Evolutionary conservation across 768 basidiomycete species (phyloP).

Genomic region (Mycena vitilis): DNA sequence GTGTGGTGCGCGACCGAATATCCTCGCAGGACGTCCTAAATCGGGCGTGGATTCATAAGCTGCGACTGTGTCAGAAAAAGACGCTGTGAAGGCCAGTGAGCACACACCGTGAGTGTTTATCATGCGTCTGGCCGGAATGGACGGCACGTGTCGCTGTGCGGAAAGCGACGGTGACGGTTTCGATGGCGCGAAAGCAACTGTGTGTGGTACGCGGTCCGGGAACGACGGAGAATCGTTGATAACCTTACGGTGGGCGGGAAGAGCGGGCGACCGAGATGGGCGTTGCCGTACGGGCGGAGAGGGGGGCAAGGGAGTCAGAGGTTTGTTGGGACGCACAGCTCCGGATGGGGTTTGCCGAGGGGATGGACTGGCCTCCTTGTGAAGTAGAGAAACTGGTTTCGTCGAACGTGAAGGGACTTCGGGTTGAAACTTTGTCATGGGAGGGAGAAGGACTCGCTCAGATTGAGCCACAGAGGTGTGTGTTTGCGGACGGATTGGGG

Average conservation of each 20-base stretch:
- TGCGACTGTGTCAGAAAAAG: neutral
- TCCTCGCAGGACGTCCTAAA: conserved; percentile 8
- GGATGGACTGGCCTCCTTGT: conserved; percentile 14
- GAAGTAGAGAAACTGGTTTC: conserved; percentile 13
- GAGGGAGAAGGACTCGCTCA: conserved; percentile 8
- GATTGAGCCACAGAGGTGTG: conserved; percentile 6
- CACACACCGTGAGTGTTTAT: conserved; percentile 13
- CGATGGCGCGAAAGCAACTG: conserved; percentile 30
- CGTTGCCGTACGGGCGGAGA: neutral
- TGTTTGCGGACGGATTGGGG: conserved; percentile 10
- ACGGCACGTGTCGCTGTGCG: conserved; percentile 2
- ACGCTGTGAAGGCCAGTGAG: neutral
- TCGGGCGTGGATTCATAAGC: conserved; percentile 23
- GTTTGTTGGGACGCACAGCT: conserved; percentile 9
- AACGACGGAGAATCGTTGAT: conserved; percentile 27
- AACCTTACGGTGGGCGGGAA: conserved; percentile 5
- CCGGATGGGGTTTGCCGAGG: conserved; percentile 14
- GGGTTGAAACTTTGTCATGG: conserved; percentile 18
- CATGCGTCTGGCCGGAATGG: conserved; percentile 1
- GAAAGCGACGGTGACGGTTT: conserved; percentile 21
- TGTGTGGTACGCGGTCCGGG: conserved; percentile 21
- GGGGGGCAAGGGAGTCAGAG: neutral
- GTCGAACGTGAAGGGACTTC: conserved; percentile 12
- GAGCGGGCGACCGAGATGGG: conserved; percentile 4
- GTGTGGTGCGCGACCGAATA: conserved; percentile 13